These are phyloP conservation scores for Porpolomopsis calyptriformis DNA, from an alignment of 768 basidiomycete genomes.

Conservation along the genomic window DNA sequence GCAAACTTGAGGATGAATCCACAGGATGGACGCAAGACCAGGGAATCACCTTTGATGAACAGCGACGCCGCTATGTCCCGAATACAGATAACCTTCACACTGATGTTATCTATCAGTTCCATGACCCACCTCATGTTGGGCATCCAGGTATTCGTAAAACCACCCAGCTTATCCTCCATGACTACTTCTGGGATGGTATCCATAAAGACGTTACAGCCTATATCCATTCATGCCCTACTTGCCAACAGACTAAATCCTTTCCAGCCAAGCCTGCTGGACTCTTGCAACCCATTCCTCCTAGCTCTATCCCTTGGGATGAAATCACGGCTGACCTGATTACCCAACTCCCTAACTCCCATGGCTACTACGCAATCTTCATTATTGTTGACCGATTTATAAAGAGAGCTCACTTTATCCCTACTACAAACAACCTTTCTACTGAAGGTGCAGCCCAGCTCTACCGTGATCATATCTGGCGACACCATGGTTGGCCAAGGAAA, in stretches of 20 bases:
- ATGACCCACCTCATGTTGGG: not conserved
- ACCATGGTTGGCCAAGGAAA: not conserved
- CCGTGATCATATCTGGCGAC: not conserved
- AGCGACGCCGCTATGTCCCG: no score
- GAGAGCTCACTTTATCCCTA: not conserved
- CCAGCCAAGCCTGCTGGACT: not conserved
- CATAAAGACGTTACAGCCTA: not conserved
- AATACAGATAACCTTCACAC: no score
- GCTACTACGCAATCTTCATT: not conserved
- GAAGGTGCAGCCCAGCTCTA: not conserved
- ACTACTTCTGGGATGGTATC: not conserved
- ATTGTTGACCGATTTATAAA: not conserved
- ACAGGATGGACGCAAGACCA: no score
- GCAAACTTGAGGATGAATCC: no score
- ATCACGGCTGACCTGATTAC: not conserved
- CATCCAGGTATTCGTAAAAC: not conserved
- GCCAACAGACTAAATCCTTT: not conserved
- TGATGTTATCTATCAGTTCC: not conserved
- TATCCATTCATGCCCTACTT: not conserved
- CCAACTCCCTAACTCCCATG: not conserved
- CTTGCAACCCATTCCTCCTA: not conserved
- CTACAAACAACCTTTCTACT: not conserved
- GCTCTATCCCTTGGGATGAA: not conserved
- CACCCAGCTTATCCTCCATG: not conserved
- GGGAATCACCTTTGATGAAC: no score